Evolutionary conservation across 1,284 basidiomycete genomes (phyloP).

Genomic region (Cutaneotrichosporon spelunceum): DNA sequence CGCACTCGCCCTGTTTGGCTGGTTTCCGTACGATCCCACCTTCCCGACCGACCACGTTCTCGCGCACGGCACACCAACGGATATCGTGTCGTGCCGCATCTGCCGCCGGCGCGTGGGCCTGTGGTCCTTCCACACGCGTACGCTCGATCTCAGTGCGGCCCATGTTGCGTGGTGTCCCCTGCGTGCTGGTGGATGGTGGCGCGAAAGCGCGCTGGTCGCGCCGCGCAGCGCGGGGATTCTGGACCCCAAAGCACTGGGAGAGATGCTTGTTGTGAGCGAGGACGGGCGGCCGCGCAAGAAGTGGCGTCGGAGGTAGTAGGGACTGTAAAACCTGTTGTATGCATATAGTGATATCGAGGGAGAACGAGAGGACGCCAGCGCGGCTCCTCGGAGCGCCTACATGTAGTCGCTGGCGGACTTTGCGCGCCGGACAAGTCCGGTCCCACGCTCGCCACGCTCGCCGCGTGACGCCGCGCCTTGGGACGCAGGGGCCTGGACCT

Average conservation of each 20-base stretch:
- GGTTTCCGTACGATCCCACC: conserved; percentile 42
- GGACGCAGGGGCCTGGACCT: not conserved
- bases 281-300: conserved; percentile 12
- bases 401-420: conserved; percentile 15
- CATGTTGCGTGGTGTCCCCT: conserved; percentile 45
- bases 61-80: conserved; percentile 23
- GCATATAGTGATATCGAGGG: conserved; percentile 15
- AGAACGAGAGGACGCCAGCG: not conserved
- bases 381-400: not conserved
- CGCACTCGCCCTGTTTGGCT: conserved; percentile 37
- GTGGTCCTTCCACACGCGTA: conserved; percentile 30
- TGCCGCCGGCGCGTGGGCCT: conserved; percentile 41
- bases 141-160: conserved; percentile 33
- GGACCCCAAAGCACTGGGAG: not conserved
- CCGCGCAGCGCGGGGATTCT: not conserved
- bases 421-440: conserved; percentile 12
- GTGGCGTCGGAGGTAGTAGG: conserved; percentile 10
- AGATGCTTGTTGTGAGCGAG: not conserved
- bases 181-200: conserved; percentile 5
- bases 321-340: conserved; percentile 17
- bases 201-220: conserved; percentile 1
- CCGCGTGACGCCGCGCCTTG: too few species aligned
- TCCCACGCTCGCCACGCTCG: not conserved
- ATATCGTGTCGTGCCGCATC: conserved; percentile 38
- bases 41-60: conserved; percentile 13